Percentiles rank a stretch among this genome's conserved stretches.
phyloP scores from a whole-genome alignment of 139 green algal species.

The Pseudopediastrum boryanum region DNA sequence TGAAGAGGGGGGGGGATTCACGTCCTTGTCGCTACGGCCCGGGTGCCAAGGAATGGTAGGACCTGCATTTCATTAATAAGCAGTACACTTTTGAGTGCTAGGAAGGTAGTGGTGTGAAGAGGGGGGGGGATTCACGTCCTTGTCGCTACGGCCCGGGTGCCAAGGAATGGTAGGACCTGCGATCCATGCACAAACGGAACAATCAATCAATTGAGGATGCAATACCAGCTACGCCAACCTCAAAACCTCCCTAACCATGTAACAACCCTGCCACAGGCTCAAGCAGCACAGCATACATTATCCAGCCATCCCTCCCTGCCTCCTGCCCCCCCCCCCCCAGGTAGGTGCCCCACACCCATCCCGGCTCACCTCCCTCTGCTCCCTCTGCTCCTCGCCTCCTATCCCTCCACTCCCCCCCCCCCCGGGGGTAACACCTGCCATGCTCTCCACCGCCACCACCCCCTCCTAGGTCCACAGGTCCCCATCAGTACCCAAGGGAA shows the following conservation, averaged over 20 bases:
- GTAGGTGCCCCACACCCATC: no score
- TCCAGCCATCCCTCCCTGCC: neutral
- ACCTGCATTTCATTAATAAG: no score
- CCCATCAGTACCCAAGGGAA: slow-evolving; percentile 71
- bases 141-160: slow-evolving; percentile 75
- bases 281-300: slow-evolving; percentile 68
- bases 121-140: slow-evolving; percentile 43
- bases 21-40: slow-evolving; percentile 69
- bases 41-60: slow-evolving; percentile 77
- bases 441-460: neutral
- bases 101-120: slow-evolving; percentile 83
- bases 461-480: slow-evolving; percentile 92
- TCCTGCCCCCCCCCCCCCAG: no score
- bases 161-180: slow-evolving; percentile 82
- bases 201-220: no score
- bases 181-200: no score
- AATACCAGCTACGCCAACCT: no score
- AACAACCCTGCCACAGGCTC: slow-evolving; percentile 85
- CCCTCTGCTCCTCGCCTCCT: no score
- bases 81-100: slow-evolving; percentile 64
- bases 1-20: slow-evolving; percentile 54
- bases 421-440: neutral
- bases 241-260: no score
- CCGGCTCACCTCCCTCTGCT: no score
- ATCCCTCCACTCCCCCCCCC: neutral